A percentile compares a stretch with the other conserved stretches of the same genome.
Conservation (phyloP, 345 rosid species). For the Lepidium didymum region DNA sequence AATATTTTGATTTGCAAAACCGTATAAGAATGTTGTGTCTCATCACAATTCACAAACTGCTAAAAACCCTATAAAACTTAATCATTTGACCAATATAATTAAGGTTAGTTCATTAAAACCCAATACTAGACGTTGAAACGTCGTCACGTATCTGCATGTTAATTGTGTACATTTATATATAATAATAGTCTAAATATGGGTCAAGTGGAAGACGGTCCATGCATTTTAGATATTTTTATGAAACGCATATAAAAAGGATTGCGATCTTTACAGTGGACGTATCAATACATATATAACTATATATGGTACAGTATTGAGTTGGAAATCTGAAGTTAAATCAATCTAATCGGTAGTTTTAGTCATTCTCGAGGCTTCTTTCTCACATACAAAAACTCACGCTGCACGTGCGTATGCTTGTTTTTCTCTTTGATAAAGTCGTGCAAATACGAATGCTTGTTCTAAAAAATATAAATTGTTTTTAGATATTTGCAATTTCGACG, state of each 20-base stretch:
- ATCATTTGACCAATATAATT: too few relatives aligned
- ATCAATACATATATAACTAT: not conserved
- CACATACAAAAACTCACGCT: not conserved
- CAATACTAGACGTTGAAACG: slow-evolving; percentile 8
- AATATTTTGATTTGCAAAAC: not conserved
- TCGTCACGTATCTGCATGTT: not conserved
- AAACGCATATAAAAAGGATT: not conserved
- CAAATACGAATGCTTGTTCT: not conserved
- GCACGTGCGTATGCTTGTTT: slow-evolving; percentile 16
- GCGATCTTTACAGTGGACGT: slow-evolving; percentile 16
- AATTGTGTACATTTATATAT: not conserved
- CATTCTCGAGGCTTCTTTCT: slow-evolving; percentile 5
- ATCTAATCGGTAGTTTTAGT: slow-evolving; percentile 19
- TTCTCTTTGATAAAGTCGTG: too few relatives aligned
- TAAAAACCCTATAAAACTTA: too few relatives aligned
- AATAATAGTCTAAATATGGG: not conserved
- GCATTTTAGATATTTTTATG: slow-evolving; percentile 4
- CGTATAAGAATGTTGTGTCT: not conserved
- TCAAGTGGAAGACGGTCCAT: slow-evolving; percentile 21
- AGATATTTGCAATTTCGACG: not conserved
- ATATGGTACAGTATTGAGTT: not conserved
- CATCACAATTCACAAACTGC: too few relatives aligned
- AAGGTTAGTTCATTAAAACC: not conserved
- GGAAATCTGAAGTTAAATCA: slow-evolving; percentile 13
- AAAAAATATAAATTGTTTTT: not conserved